phyloP scores from a whole-genome alignment of 2,329 filamentous ascomycete species.

The Penicillium sp. region DNA sequence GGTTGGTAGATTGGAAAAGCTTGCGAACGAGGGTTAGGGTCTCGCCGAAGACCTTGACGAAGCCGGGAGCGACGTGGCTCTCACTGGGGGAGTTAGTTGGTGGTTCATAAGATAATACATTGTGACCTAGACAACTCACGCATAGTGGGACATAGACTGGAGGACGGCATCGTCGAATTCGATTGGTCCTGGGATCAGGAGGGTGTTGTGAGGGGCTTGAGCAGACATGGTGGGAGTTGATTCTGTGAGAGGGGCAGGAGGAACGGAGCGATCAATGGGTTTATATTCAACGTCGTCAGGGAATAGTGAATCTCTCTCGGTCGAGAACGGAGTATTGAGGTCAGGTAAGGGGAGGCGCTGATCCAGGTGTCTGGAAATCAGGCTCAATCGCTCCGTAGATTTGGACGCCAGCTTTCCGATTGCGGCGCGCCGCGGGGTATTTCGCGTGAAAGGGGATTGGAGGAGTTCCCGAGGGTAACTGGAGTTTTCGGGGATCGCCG shows the following conservation, averaged over 20 bases:
- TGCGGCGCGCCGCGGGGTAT: slow-evolving; percentile 33
- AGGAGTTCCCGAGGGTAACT: slow-evolving; percentile 24
- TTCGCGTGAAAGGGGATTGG: slow-evolving; percentile 11
- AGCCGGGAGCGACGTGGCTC: slow-evolving; percentile 86
- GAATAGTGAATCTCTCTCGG: slow-evolving; percentile 53
- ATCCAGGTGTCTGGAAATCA: slow-evolving; percentile 62
- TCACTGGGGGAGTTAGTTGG: slow-evolving; percentile 58
- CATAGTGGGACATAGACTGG: slow-evolving; percentile 91
- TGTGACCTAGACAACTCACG: slow-evolving; percentile 26
- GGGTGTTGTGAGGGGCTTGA: slow-evolving; percentile 63
- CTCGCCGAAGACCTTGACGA: slow-evolving; percentile 89
- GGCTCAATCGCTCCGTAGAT: slow-evolving; percentile 53
- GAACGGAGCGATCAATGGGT: slow-evolving; percentile 36
- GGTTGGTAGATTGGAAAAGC: slow-evolving; percentile 86
- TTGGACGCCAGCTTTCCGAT: slow-evolving; percentile 49
- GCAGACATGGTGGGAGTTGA: slow-evolving; percentile 52
- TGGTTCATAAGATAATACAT: background rate
- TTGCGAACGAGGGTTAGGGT: slow-evolving; percentile 82
- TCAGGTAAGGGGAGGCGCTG: slow-evolving; percentile 54
- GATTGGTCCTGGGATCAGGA: slow-evolving; percentile 96
- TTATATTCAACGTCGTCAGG: slow-evolving; percentile 56
- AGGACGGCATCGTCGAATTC: slow-evolving; percentile 98
- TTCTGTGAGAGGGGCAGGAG: slow-evolving; percentile 23
- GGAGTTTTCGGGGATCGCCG: slow-evolving; percentile 27
- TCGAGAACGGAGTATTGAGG: slow-evolving; percentile 63